These are phyloP conservation scores for Glebionis coronaria DNA, from an alignment of 129 eudicot species.

Conservation along the genomic window DNA sequence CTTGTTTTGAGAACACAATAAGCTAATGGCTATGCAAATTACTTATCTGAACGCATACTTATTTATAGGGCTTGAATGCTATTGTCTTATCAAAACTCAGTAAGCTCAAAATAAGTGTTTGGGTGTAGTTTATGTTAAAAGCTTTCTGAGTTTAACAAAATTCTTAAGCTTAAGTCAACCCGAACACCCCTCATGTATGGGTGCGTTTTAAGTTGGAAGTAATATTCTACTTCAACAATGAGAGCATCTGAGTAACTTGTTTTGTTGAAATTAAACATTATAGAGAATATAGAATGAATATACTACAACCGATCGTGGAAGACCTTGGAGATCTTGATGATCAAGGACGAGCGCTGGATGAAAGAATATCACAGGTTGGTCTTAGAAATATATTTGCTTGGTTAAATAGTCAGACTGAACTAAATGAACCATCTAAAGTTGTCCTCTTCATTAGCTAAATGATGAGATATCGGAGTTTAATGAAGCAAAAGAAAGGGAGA, in stretches of 20 bases:
- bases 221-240: background rate
- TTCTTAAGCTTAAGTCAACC: too few species aligned
- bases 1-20: background rate
- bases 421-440: background rate
- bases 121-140: too few species aligned
- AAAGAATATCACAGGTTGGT: constrained; percentile 52
- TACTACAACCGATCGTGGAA: constrained; percentile 43
- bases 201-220: background rate
- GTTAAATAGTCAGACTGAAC: constrained; percentile 1
- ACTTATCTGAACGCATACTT: background rate
- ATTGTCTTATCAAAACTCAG: too few species aligned
- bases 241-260: background rate
- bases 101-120: too few species aligned
- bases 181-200: background rate
- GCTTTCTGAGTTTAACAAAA: too few species aligned
- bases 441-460: constrained; percentile 40
- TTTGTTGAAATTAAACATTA: background rate
- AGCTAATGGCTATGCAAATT: too few species aligned
- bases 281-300: constrained; percentile 52
- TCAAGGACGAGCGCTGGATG: constrained; percentile 43
- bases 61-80: too few species aligned
- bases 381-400: constrained; percentile 3
- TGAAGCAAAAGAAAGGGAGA: constrained; percentile 66
- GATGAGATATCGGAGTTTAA: constrained; percentile 57
- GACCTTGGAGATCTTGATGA: constrained; percentile 50